Evolutionary conservation across 371 early-diverging fungal species (phyloP), one percentile per base, ranked within the genome.

Genomic region (Mortierella sp.): DNA sequence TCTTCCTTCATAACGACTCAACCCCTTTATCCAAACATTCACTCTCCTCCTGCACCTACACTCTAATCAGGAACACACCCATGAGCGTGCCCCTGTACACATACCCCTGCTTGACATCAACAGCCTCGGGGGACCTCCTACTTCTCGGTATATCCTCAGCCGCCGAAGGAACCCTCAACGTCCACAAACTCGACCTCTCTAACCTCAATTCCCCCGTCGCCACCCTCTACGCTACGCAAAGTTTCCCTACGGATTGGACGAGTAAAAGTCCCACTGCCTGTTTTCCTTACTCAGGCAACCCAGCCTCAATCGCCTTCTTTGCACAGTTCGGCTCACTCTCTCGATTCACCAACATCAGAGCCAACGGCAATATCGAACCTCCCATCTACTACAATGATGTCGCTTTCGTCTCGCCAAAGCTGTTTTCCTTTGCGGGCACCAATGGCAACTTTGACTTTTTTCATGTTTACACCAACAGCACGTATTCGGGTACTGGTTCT

Each of bases 171-270:
- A 56, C 75, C 2, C 68, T 85, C 21, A 77, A 78, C 51, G 72
- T 51, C 60, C 70, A 78, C 72, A 58, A 29, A 3, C 51, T 85
- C 72, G 55, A 77, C 60, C 72, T 81, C 35, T 27, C 71, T 72
- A 79, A 85, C 58, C 65, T 85, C 79, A 79, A 77, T 56, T 11
- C 81, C 0, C 79, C 85, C 38, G 49, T 72, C 12, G 70, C 76
- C n/a, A 74, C 56, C 2, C 46, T 81, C 41, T 8, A 76, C 21
- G 68, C 44, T n/a, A 72, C 27, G 51, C 74, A 76, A 49, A 70
- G 56, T 12, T 21, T 41, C 38, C 1, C 38, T 12, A 0, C 0
- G 5, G 29, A 27, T 10, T 84, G 81, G 85, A 78, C 71, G 29
- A 74, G 71, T 51, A 8, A 71, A 0, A 74, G 79, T 3, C 75